Evolutionary conservation across 345 rosid genomes (phyloP).

Genomic region (Populus alba): DNA sequence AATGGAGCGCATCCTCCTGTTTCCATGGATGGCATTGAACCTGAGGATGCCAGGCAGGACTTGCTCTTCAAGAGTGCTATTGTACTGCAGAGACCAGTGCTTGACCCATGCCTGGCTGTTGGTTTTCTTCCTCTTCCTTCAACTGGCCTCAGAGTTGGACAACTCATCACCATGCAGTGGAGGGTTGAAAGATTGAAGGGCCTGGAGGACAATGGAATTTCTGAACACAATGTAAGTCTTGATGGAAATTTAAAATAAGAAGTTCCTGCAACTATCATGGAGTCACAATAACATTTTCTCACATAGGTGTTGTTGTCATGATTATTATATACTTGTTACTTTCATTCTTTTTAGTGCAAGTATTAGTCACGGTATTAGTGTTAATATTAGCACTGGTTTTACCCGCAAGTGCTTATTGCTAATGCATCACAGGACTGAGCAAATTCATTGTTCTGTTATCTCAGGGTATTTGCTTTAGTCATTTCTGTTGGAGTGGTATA

Average conservation of each 20-base stretch:
- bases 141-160: constrained; percentile 80
- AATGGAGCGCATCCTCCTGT: constrained; percentile 88
- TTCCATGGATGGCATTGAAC: constrained; percentile 31
- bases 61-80: constrained; percentile 79
- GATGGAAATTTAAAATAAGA: background rate
- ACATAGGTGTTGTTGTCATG: too few species aligned
- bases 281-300: background rate
- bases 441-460: background rate
- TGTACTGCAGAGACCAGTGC: constrained; percentile 79
- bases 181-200: constrained; percentile 83
- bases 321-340: too few species aligned
- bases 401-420: too few species aligned
- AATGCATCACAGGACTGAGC: background rate
- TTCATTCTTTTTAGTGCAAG: too few species aligned
- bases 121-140: constrained; percentile 89
- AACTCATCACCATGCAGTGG: constrained; percentile 83
- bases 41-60: constrained; percentile 42
- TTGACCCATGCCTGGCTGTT: constrained; percentile 87
- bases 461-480: background rate
- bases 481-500: background rate
- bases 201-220: constrained; percentile 39
- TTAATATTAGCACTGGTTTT: too few species aligned
- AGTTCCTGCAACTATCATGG: background rate
- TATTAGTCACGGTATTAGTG: too few species aligned
- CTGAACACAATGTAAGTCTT: constrained; percentile 47